phyloP scores from a whole-genome alignment of 441 rosid species.

The Raphanus hybrid region DNA sequence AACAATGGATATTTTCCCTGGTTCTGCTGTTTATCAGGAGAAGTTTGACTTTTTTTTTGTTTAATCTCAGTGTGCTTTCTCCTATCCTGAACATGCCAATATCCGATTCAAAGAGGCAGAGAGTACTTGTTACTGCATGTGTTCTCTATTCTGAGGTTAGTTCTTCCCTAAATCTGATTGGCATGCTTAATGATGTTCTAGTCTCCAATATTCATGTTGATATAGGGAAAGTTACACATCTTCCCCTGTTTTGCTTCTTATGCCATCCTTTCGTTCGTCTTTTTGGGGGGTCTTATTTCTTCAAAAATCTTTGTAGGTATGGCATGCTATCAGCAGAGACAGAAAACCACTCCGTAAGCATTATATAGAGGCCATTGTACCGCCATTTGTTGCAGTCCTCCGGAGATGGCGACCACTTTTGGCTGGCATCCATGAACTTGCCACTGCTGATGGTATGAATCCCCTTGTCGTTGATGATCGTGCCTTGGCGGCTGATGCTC shows the following conservation, averaged over 20 bases:
- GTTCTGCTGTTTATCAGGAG: constrained; percentile 35
- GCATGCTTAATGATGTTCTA: constrained; percentile 27
- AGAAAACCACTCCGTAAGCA: constrained; percentile 87
- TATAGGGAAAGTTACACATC: constrained; percentile 22
- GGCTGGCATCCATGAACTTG: constrained; percentile 99
- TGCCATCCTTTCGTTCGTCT: background rate
- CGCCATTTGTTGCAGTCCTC: constrained; percentile 96
- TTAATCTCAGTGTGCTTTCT: constrained; percentile 80
- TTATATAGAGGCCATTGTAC: constrained; percentile 92
- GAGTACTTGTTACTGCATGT: constrained; percentile 98
- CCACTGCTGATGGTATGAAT: constrained; percentile 96
- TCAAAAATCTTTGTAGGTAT: constrained; percentile 62
- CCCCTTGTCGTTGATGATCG: constrained; percentile 97
- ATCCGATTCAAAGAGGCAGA: constrained; percentile 97
- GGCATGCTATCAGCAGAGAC: constrained; percentile 97
- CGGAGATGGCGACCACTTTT: constrained; percentile 99
- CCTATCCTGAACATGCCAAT: constrained; percentile 98
- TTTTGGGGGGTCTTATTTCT: constrained; percentile 24
- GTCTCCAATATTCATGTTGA: constrained; percentile 38
- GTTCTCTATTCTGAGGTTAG: constrained; percentile 99
- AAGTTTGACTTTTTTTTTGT: constrained; percentile 28
- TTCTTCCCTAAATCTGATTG: constrained; percentile 42
- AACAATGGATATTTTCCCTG: constrained; percentile 11
- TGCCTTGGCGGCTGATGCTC: constrained; percentile 94
- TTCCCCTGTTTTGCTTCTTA: constrained; percentile 32